Evolutionary conservation across 2,329 filamentous ascomycete genomes (phyloP).

Genomic region (Ramularia endophylla): DNA sequence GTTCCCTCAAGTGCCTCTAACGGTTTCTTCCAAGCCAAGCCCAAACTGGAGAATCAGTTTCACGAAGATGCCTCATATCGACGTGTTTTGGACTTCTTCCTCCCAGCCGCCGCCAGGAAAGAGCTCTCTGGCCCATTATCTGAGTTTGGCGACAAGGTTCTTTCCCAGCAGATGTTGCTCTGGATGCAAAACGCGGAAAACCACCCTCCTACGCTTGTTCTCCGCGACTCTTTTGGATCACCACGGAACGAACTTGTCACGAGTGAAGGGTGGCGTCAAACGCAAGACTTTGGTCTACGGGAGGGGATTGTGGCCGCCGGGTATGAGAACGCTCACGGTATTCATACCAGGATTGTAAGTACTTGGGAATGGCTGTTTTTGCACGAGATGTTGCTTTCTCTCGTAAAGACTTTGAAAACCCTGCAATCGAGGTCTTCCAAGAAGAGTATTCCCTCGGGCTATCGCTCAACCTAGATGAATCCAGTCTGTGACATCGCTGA

Average conservation of each 20-base stretch:
- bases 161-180: conserved; percentile 49
- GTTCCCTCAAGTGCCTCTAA: not conserved
- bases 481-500: no score
- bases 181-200: conserved; percentile 59
- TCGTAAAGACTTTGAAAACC: no score
- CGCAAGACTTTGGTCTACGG: conserved; percentile 54
- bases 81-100: conserved; percentile 29
- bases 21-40: conserved; percentile 9
- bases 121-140: not conserved
- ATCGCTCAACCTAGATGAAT: no score
- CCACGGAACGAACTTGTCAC: conserved; percentile 56
- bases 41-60: conserved; percentile 1
- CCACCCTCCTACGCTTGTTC: conserved; percentile 56
- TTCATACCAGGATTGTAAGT: no score
- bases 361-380: no score
- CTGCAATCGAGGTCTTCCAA: no score
- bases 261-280: conserved; percentile 58
- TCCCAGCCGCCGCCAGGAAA: conserved; percentile 30
- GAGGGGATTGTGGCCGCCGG: conserved; percentile 56
- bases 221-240: conserved; percentile 56
- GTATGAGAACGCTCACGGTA: conserved; percentile 49
- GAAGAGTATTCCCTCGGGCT: no score
- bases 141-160: conserved; percentile 46
- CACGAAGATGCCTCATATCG: conserved; percentile 2
- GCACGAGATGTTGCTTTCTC: no score